Base-by-base conservation (phyloP, 208 protist genomes). In the Balamuthia mandrillaris region DNA sequence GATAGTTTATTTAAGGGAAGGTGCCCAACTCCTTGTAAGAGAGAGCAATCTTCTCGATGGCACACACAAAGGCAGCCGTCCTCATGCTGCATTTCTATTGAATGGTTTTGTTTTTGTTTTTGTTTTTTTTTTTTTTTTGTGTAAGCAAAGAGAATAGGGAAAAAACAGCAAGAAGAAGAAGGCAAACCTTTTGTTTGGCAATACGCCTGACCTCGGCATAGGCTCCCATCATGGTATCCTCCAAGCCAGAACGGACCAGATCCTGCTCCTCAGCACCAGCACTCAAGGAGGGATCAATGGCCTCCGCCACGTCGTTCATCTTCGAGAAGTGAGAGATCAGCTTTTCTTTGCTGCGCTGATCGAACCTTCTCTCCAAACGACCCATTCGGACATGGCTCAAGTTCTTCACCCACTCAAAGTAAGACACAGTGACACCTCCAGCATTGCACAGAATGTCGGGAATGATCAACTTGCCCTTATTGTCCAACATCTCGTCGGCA, bases 321-420 rank as follows among this genome's bases (percentile, higher is more conserved):
- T 45, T 41, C 51, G 81, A 86, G 41, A 94, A 72, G 45, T 89
- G 87, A 42, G 88, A 37, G 2, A 94, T 29, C 7, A 93, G 72
- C n/a, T 84, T 63, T 39, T 78, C 66, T 89, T 94, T 93, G 61
- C 60, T 84, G 9, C 87, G 88, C 86, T 94, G 88, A 63, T 95
- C 92, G 86, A 87, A 94, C 63, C 87, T 88, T 49, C 88, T 87
- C 83, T 89, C 89, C 10, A 95, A 61, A 81, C 93, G 88, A 65
- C 93, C 93, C 66, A 94, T 95, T 61, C 93, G 93, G 45, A 96
- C 93, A 75, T 96, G 93, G 21, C 75, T 88, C 31, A 96, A 87
- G 88, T 96, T 96, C 91, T 96, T 96, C 29, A 96, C 87, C 94
- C 94, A 96, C 86, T 96, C 94, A 77, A 96, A 96, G 86, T 95